A percentile compares a stretch with the other conserved stretches of the same genome.
Conservation (phyloP, 2,329 filamentous ascomycete genomes). For the Ascocoryne sarcoides region DNA sequence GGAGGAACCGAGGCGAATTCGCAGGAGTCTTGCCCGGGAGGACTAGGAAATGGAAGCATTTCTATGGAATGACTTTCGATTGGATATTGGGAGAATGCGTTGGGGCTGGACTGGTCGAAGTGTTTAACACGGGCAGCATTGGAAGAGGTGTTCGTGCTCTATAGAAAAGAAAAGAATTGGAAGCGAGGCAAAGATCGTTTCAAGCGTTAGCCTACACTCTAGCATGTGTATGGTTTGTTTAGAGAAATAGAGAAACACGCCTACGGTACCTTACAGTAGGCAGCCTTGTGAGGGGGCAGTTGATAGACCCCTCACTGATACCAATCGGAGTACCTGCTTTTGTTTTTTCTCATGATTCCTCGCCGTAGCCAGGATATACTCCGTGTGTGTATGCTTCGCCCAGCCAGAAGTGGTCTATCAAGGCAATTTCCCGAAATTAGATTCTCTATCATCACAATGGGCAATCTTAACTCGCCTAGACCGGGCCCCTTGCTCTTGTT, state of each 20-base stretch:
- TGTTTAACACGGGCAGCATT: conserved; percentile 69
- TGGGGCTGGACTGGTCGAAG: conserved; percentile 60
- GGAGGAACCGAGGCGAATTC: conserved; percentile 46
- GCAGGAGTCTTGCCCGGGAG: conserved; percentile 48
- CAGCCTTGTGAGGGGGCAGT: not conserved
- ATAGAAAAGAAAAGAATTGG: conserved; percentile 10
- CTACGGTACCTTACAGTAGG: no score
- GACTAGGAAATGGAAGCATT: conserved; percentile 62
- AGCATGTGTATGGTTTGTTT: no score
- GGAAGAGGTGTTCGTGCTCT: conserved; percentile 51
- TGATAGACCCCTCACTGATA: not conserved
- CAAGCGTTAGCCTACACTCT: no score
- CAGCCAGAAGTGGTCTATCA: not conserved
- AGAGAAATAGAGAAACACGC: no score
- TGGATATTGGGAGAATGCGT: conserved; percentile 66
- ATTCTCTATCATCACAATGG: not conserved
- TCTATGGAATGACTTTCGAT: conserved; percentile 60
- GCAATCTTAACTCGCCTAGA: no score
- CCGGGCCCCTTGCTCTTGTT: no score
- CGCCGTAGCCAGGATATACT: no score
- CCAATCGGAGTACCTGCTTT: not conserved
- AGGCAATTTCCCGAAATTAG: not conserved
- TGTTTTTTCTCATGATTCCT: not conserved
- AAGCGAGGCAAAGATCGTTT: no score
- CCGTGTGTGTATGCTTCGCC: no score